Conservation (phyloP, 768 basidiomycete species). For the Hygrocybe punicea region DNA sequence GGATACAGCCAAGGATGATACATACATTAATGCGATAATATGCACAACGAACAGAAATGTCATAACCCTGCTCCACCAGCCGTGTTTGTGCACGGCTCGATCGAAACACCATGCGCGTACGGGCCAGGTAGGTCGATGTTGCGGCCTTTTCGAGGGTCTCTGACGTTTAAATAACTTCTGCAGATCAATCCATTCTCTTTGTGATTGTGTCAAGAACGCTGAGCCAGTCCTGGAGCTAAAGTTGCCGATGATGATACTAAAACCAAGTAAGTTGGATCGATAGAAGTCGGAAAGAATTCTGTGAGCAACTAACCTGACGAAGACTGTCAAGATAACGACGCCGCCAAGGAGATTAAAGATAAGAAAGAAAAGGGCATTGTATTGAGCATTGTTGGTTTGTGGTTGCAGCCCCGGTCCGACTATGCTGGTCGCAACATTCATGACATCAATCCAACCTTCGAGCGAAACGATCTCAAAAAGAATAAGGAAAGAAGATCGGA, state of each 20-base stretch:
- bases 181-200: conserved; percentile 92
- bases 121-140: conserved; percentile 47
- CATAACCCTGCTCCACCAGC: conserved; percentile 85
- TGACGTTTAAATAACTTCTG: conserved; percentile 86
- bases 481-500: conserved; percentile 79
- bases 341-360: conserved; percentile 89
- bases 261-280: conserved; percentile 13
- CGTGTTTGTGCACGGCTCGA: conserved; percentile 85
- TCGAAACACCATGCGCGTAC: conserved; percentile 87
- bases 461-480: conserved; percentile 95
- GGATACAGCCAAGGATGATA: conserved; percentile 5
- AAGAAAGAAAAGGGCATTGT: conserved; percentile 87
- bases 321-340: conserved; percentile 84
- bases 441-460: conserved; percentile 96
- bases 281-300: neutral
- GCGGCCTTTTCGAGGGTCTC: conserved; percentile 79
- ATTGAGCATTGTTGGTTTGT: conserved; percentile 63
- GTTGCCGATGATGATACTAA: conserved; percentile 92
- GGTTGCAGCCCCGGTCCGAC: conserved; percentile 70
- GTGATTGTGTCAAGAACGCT: conserved; percentile 80
- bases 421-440: conserved; percentile 76
- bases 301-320: conserved; percentile 81
- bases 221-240: conserved; percentile 84
- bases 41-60: conserved; percentile 77
- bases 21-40: conserved; percentile 79